These are phyloP conservation scores for Penicillium sp. DNA, from an alignment of 2,329 filamentous ascomycete species.

Conservation along the genomic window DNA sequence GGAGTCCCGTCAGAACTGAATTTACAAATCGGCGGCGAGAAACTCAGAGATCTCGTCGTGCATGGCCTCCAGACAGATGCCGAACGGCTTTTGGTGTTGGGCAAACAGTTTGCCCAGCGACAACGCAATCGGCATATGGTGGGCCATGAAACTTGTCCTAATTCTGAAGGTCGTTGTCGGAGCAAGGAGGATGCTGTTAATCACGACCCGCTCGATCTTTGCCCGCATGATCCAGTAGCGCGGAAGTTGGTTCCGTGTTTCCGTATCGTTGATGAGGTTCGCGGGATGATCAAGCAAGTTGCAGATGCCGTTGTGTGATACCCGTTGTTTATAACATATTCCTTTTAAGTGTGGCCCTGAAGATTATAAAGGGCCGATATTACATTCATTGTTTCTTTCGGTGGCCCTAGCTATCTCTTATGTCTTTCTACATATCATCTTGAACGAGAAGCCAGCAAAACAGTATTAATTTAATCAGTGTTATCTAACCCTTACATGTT, in stretches of 20 bases:
- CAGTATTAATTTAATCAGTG: neutral
- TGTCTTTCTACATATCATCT: neutral
- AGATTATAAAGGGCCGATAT: neutral
- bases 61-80: slow-evolving; percentile 21
- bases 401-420: no score
- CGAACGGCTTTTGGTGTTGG: slow-evolving; percentile 19
- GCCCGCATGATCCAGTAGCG: slow-evolving; percentile 25
- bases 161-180: slow-evolving; percentile 27
- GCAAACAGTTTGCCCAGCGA: slow-evolving; percentile 25
- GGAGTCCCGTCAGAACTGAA: slow-evolving; percentile 8
- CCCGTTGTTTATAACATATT: slow-evolving; percentile 29
- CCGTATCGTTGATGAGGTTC: slow-evolving; percentile 32
- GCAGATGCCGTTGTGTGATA: slow-evolving; percentile 15
- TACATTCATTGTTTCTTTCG: neutral
- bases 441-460: neutral
- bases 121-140: slow-evolving; percentile 31
- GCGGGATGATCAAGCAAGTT: slow-evolving; percentile 29
- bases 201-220: slow-evolving; percentile 30
- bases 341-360: neutral
- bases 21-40: slow-evolving; percentile 18
- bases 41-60: slow-evolving; percentile 12
- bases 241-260: slow-evolving; percentile 30
- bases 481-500: neutral
- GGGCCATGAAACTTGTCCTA: slow-evolving; percentile 29
- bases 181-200: slow-evolving; percentile 22